These are phyloP conservation scores for Nannizziopsis barbatae DNA, from an alignment of 2,329 filamentous ascomycete genomes.

Conservation along the genomic window DNA sequence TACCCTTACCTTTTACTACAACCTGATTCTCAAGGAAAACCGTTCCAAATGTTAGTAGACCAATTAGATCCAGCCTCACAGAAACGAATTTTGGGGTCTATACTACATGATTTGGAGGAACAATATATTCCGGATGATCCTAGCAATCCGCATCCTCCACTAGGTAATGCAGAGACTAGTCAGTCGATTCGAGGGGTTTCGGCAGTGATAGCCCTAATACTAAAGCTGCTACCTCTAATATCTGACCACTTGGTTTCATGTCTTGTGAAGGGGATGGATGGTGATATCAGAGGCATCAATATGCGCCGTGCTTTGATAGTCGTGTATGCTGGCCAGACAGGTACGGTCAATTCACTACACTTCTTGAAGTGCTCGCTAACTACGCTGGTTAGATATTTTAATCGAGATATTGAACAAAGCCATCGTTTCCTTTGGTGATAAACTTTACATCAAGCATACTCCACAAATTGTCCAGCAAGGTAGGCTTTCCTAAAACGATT, in stretches of 20 bases:
- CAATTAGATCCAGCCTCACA: constrained; percentile 41
- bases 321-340: constrained; percentile 44
- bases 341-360: constrained; percentile 22
- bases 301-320: constrained; percentile 57
- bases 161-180: background rate
- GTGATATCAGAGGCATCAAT: constrained; percentile 53
- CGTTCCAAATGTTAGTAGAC: constrained; percentile 31
- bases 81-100: constrained; percentile 34
- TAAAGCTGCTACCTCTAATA: constrained; percentile 40
- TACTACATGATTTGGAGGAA: constrained; percentile 36
- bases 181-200: constrained; percentile 42
- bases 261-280: constrained; percentile 54
- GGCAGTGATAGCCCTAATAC: constrained; percentile 43
- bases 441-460: constrained; percentile 74
- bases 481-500: constrained; percentile 26
- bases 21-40: constrained; percentile 19
- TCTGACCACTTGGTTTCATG: constrained; percentile 50
- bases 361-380: background rate
- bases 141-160: constrained; percentile 5
- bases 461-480: constrained; percentile 83
- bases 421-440: constrained; percentile 67
- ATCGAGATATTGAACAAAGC: constrained; percentile 51
- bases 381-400: constrained; percentile 27
- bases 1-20: constrained; percentile 30
- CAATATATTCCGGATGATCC: constrained; percentile 26